These are phyloP conservation scores for Trametes meyenii DNA, from an alignment of 768 basidiomycete species.

Conservation along the genomic window DNA sequence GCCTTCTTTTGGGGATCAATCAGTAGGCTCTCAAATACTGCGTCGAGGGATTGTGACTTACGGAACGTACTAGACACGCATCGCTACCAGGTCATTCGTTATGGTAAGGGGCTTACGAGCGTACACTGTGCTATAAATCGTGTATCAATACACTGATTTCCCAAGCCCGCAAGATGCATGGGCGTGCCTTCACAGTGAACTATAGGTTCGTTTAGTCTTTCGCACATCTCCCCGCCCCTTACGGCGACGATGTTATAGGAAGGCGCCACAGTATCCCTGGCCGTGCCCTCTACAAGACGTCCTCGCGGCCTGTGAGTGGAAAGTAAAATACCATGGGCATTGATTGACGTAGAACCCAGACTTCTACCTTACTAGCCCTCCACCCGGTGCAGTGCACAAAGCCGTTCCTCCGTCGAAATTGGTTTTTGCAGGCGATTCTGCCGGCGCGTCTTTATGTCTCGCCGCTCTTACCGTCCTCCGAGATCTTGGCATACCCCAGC, in stretches of 20 bases:
- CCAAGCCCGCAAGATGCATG: constrained; percentile 68
- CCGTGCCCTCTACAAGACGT: constrained; percentile 78
- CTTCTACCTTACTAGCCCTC: constrained; percentile 74
- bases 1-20: constrained; percentile 70
- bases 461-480: constrained; percentile 64
- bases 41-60: neutral
- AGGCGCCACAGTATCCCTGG: constrained; percentile 86
- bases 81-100: constrained; percentile 60
- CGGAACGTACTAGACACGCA: constrained; percentile 51
- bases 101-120: constrained; percentile 38
- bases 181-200: constrained; percentile 66
- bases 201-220: constrained; percentile 41
- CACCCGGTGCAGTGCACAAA: constrained; percentile 61
- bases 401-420: constrained; percentile 68
- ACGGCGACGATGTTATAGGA: constrained; percentile 42
- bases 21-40: constrained; percentile 39
- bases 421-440: constrained; percentile 79
- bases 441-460: constrained; percentile 70
- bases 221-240: neutral
- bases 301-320: constrained; percentile 63
- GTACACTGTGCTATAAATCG: neutral
- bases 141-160: neutral
- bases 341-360: constrained; percentile 42
- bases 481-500: constrained; percentile 68
- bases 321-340: neutral